Percentiles rank a stretch among this genome's conserved stretches.
These are phyloP conservation scores for Monosporascus sp. DNA, from an alignment of 2,329 filamentous ascomycete species.

Conservation along the genomic window DNA sequence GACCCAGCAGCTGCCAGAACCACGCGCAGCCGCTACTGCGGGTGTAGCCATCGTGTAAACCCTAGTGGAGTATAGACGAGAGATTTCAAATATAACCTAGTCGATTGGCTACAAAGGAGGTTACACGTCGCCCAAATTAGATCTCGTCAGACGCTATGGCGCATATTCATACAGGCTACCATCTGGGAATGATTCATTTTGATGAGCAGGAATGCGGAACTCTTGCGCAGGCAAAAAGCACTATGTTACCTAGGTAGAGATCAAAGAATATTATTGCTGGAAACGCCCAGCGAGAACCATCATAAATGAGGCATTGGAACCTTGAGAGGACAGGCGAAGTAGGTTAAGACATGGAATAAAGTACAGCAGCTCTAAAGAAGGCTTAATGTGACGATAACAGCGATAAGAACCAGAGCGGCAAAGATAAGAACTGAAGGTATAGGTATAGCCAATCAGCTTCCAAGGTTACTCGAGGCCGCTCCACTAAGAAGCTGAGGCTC, in stretches of 20 bases:
- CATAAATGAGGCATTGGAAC: too few relatives aligned
- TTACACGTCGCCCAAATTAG: not conserved
- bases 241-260: not conserved
- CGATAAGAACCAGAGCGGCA: too few relatives aligned
- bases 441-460: too few relatives aligned
- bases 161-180: not conserved
- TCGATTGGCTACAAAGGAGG: too few relatives aligned
- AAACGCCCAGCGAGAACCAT: not conserved
- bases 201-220: not conserved
- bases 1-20: slow-evolving; percentile 6
- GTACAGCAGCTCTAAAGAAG: not conserved
- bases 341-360: not conserved
- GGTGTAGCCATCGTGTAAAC: not conserved
- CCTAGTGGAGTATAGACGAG: too few relatives aligned
- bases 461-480: too few relatives aligned
- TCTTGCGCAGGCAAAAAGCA: not conserved
- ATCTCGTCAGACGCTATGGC: not conserved
- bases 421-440: too few relatives aligned
- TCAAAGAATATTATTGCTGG: not conserved
- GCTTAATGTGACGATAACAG: not conserved
- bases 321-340: not conserved
- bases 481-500: too few relatives aligned
- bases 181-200: not conserved
- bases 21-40: not conserved
- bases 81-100: too few relatives aligned